These are phyloP conservation scores for Lignosus rhinocerotis DNA, from an alignment of 1,284 basidiomycete species.

Conservation along the genomic window DNA sequence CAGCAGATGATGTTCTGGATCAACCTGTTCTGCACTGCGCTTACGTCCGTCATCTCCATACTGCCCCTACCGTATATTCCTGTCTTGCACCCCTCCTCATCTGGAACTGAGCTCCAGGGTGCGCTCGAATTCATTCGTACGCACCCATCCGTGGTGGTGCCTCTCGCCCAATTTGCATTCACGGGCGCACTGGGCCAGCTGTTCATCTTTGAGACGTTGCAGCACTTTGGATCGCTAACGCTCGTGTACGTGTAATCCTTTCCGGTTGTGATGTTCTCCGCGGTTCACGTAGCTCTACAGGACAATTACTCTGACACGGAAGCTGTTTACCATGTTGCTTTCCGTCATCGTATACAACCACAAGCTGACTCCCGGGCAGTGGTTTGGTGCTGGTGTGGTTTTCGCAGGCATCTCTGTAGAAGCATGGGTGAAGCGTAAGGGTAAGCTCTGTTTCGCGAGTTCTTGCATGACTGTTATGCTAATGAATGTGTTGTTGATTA, in stretches of 20 bases:
- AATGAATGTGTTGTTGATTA: constrained; percentile 30
- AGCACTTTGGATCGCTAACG: constrained; percentile 94
- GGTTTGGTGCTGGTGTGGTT: constrained; percentile 85
- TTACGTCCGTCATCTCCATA: constrained; percentile 66
- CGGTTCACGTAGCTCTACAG: constrained; percentile 37
- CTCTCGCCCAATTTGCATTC: constrained; percentile 84
- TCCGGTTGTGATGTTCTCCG: constrained; percentile 7
- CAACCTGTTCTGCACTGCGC: constrained; percentile 78
- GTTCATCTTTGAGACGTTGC: constrained; percentile 98
- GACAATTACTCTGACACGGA: constrained; percentile 95
- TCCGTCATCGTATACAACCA: constrained; percentile 94
- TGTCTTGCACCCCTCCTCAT: constrained; percentile 65
- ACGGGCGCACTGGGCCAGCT: constrained; percentile 94
- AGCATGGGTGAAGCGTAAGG: constrained; percentile 85
- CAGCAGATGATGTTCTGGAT: constrained; percentile 99
- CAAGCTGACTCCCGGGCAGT: constrained; percentile 82
- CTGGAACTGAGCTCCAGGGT: constrained; percentile 61
- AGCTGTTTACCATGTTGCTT: constrained; percentile 97
- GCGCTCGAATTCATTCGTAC: constrained; percentile 76
- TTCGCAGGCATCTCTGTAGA: constrained; percentile 95
- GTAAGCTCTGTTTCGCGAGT: constrained; percentile 38
- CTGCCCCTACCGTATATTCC: constrained; percentile 76
- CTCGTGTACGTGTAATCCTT: constrained; percentile 66
- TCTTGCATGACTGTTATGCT: not conserved
- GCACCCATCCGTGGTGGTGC: constrained; percentile 79